Evolutionary conservation across 1,139 yeast genomes (phyloP), one percentile per base, ranked within the genome.

Genomic region (Blastobotrys arbuscula): DNA sequence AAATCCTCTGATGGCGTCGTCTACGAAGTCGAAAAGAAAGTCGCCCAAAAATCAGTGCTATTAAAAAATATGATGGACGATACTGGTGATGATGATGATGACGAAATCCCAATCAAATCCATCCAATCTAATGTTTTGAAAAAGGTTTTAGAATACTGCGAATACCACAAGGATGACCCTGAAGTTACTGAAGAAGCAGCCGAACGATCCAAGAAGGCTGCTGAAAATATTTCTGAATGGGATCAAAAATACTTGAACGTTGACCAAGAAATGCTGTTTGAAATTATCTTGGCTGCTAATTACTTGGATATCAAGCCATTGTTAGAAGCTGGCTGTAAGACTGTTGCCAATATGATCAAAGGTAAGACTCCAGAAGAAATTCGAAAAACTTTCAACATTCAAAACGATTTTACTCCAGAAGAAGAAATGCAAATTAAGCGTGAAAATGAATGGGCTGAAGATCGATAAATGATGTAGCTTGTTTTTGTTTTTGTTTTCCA

Each of bases 401-500:
- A 84, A 52, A 88, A 90, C 66, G 98, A 94, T 68, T 92, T 94
- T 70, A 86, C 95, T 37, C 96, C 97, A 3, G 98, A 94, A 67
- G 98, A 94, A 69, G 98, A 92, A 71, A 96, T 95, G 44, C 97
- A 96, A 49, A 39, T 39, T 10, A 16, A 95, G 65, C 81, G 96
- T 63, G 98, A 92, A 69, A 92, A 92, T 66, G 98, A 92, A 68
- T 92, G 98, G 98, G 98, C 98, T 21, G 98, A 92, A 68, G 98
- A 92, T 68, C 89, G 96, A 65, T 89, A 67, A 67, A 20, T 18
- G 15, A 19, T 33, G 10, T 15, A n/a, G n/a, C 13, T 20, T 39
- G 6, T 5, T 7, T 20, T 39, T 12, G 16, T 39, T 5, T 39
- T 23, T 5, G 8, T 39, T 2, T 39, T 39, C 3, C 13, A 4